These are phyloP conservation scores for Lasiodiplodia hormozganensis DNA, from an alignment of 2,329 filamentous ascomycete species.

Conservation along the genomic window DNA sequence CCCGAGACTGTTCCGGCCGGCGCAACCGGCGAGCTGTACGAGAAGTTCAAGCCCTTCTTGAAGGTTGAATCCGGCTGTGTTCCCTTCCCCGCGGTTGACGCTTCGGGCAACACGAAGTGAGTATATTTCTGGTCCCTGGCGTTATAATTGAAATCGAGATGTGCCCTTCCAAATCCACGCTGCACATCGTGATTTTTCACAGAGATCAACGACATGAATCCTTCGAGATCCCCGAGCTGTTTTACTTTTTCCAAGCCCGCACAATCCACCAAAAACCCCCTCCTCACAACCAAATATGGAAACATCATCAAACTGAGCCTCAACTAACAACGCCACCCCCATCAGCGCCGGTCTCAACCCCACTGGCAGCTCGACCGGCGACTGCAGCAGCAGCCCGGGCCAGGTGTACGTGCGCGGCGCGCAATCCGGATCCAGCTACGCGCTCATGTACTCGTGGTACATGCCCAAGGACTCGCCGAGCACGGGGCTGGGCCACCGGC, in stretches of 20 bases:
- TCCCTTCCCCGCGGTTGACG: slow-evolving; percentile 67
- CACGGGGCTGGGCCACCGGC: slow-evolving; percentile 57
- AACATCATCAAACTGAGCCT: neutral
- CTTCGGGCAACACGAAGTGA: slow-evolving; percentile 63
- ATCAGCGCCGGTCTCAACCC: slow-evolving; percentile 53
- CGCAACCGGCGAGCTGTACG: slow-evolving; percentile 54
- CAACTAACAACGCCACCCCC: neutral
- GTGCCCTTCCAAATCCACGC: no score
- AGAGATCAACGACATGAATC: no score
- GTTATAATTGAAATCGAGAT: neutral
- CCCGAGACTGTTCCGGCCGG: slow-evolving; percentile 58
- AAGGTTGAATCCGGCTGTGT: slow-evolving; percentile 67
- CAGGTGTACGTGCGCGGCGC: slow-evolving; percentile 59
- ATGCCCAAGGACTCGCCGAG: slow-evolving; percentile 57
- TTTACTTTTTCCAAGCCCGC: no score
- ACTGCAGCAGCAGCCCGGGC: slow-evolving; percentile 54
- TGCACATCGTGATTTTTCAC: no score
- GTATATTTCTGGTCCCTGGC: slow-evolving; percentile 23
- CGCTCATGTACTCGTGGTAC: slow-evolving; percentile 62
- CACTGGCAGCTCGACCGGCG: slow-evolving; percentile 47
- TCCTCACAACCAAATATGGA: neutral
- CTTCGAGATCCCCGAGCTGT: no score
- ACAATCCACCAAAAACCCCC: no score
- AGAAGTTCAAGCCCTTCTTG: slow-evolving; percentile 64
- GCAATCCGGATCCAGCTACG: slow-evolving; percentile 52